Evolutionary conservation across 2,329 filamentous ascomycete species (phyloP).

Genomic region (Fusarium annulatum): DNA sequence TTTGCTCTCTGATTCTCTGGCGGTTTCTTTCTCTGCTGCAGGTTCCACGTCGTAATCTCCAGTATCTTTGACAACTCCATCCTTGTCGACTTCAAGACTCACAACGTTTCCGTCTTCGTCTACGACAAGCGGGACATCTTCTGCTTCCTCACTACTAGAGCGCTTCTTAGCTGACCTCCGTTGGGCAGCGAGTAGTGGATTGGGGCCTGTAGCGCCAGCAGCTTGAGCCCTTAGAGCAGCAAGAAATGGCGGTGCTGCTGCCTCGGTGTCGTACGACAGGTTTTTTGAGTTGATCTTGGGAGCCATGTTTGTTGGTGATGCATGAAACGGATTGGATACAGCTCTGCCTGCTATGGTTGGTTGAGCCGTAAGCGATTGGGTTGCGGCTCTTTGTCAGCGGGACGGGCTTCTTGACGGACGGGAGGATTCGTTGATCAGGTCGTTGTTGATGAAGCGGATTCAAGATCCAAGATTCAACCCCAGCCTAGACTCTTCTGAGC

Average conservation of each 20-base stretch:
- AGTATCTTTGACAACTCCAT: constrained; percentile 55
- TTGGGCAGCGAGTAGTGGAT: constrained; percentile 62
- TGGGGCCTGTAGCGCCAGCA: constrained; percentile 61
- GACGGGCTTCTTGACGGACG: constrained; percentile 1
- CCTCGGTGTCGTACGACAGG: constrained; percentile 70
- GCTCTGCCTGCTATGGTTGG: constrained; percentile 21
- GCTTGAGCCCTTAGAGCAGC: constrained; percentile 65
- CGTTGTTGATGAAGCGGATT: constrained; percentile 9
- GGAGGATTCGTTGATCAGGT: constrained; percentile 3
- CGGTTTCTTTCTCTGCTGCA: constrained; percentile 49
- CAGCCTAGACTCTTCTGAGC: constrained; percentile 23
- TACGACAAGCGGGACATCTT: constrained; percentile 80
- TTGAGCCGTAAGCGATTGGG: constrained; percentile 15
- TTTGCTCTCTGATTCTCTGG: constrained; percentile 45
- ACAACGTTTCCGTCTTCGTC: constrained; percentile 77
- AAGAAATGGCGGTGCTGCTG: constrained; percentile 72
- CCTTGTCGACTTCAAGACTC: constrained; percentile 57
- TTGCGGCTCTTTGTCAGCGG: constrained; percentile 32
- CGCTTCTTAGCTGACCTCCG: constrained; percentile 64
- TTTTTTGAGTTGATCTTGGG: constrained; percentile 77
- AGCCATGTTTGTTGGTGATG: constrained; percentile 51
- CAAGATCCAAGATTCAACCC: background rate
- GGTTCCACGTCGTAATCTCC: constrained; percentile 37
- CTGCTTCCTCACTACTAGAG: constrained; percentile 75
- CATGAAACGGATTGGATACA: background rate